Evolutionary conservation across 2,329 filamentous ascomycete species (phyloP), one percentile per base, ranked within the genome.

Genomic region (Thermomyces lanuginosus): DNA sequence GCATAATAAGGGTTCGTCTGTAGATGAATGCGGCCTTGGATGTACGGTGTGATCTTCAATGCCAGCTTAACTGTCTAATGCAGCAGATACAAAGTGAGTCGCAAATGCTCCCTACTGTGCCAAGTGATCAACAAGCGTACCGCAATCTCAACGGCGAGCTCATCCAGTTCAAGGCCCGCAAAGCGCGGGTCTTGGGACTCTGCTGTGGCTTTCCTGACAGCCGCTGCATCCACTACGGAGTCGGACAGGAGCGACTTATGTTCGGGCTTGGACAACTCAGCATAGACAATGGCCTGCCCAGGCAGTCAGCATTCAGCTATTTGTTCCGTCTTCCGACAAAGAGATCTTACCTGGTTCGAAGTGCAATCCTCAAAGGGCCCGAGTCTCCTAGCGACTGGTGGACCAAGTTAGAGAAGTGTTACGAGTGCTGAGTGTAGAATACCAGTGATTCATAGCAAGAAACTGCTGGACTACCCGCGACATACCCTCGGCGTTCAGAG

Each of bases 1-100:
- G 64, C 58, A 26, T 63, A 56, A 28, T 61, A 60, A 0, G 70
- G 66, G 30, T 74, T 72, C 4, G 63, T 68, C 41, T 72, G 67
- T n/a, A 73, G 51, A 38, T 71, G 69, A 0, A 69, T 54, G 26
- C 52, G 60, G 4, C 66, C 66, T 1, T 47, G 60, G 24, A 72
- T 45, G 24, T 65, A 46, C 0, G 58, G 55, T 0, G 57, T 49
- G 19, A 72, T 64, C n/a, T 42, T 48, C 2, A 70, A 44, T 13
- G 66, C 61, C 11, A 74, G 45, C 36, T 58, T 62, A 8, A 70
- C 56, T 58, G 67, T 70, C 64, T 69, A 19, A 17, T 27, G 4
- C 13, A 8, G 9, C 11, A 19, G 10, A 19, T 7, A 7, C 10
- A 21, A 8, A 24, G 6, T 2, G 2, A 11, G 2, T 13, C n/a